Base-by-base conservation (phyloP, 2,329 filamentous ascomycete genomes). In the Davidsoniella australis region DNA sequence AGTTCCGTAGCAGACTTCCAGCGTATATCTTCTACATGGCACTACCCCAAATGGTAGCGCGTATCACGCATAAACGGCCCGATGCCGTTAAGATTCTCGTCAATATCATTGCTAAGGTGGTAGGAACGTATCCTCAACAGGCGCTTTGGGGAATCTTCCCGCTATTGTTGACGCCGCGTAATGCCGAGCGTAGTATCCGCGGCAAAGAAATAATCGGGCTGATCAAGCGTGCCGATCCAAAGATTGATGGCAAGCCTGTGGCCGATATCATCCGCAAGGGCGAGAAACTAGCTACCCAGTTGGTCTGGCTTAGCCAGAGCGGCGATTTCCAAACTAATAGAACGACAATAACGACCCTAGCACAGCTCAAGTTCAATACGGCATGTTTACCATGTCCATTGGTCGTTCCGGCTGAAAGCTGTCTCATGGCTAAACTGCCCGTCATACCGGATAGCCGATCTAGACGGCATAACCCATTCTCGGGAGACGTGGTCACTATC, bases 1-100 rank as follows among this genome's bases (percentile, higher is more conserved):
- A 89, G 63, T 87, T 94, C 61, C 73, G 89, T 16, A 64, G 71
- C 18, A 72, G 78, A 4, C 69, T 88, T 53, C 83, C 84, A 2
- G 75, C 82, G 1, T 88, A 82, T 58, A 75, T 86, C 29, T 87
- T 86, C 62, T 89, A 87, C 60, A 83, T 81, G 2, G 72, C 89
- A 5, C 70, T 99, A 40, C 84, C 91, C 4, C 91, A 98, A 63
- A 82, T 98, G 54, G 84, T 98, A 50, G 91, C 89, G n/a, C 80
- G 91, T 29, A 95, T 99, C 58, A 85, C 84, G 42, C 91, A 98
- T 64, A 78, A 82, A 1, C 85, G 94, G 61, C 64, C 64, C 3
- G 75, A 78, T 1, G 86, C 94, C 1, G 93, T 85, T 64, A 76
- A 80, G 52, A 69, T 84, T 8, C 67, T 99, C 5, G 76, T 80